phyloP scores from a whole-genome alignment of 768 basidiomycete genomes.

The Leccinum barrowsii region DNA sequence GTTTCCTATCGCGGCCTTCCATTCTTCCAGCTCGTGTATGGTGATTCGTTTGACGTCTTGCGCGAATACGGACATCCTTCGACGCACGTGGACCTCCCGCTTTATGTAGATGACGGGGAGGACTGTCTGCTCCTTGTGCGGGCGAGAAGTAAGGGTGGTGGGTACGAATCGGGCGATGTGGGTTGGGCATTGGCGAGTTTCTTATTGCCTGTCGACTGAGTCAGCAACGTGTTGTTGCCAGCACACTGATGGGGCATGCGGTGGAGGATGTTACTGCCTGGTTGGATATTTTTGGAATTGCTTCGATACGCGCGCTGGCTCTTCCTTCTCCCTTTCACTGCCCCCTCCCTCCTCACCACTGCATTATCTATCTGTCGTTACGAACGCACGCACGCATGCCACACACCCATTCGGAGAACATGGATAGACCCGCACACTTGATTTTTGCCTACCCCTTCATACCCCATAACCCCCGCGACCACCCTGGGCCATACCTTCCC shows the following conservation, averaged over 20 bases:
- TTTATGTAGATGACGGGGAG: constrained; percentile 73
- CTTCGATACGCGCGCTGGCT: constrained; percentile 15
- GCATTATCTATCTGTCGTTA: constrained; percentile 14
- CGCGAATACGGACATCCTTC: constrained; percentile 79
- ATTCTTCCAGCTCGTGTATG: constrained; percentile 68
- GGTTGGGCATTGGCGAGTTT: constrained; percentile 87
- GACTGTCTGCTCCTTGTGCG: constrained; percentile 77
- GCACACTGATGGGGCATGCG: constrained; percentile 2
- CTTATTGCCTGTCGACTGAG: constrained; percentile 53
- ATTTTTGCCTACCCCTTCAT: background rate
- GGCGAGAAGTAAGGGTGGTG: constrained; percentile 33
- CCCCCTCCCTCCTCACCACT: background rate
- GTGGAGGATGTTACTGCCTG: constrained; percentile 1
- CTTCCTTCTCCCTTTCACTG: background rate
- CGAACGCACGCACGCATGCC: background rate
- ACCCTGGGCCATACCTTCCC: background rate
- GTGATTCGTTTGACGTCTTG: constrained; percentile 63
- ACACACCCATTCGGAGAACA: background rate
- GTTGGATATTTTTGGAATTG: constrained; percentile 1
- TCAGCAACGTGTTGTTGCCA: constrained; percentile 1
- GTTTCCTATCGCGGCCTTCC: constrained; percentile 71
- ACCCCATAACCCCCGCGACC: constrained; percentile 1
- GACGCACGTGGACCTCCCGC: constrained; percentile 64
- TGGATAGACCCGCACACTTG: background rate
- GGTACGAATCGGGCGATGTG: constrained; percentile 41